Base-by-base conservation (phyloP, 2,329 filamentous ascomycete genomes). In the Plenodomus tracheiphilus region DNA sequence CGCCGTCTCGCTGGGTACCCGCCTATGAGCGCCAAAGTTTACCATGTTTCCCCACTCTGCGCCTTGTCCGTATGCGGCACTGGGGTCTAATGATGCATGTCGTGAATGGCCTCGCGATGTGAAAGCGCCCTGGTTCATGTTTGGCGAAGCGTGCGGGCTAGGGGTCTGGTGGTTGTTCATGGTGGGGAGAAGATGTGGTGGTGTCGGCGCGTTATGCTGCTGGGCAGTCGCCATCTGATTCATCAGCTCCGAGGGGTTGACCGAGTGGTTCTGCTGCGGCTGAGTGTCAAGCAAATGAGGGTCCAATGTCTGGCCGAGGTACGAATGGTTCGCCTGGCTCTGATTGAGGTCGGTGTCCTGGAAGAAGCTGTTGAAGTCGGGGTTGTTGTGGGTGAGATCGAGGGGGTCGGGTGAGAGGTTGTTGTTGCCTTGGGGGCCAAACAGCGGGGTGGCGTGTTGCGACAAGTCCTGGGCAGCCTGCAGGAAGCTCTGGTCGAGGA, bases 1-100 rank as follows among this genome's bases (percentile, higher is more conserved):
- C 7, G 76, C 74, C 59, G 77, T 74, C 58, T 97, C 93, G n/a
- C 92, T 97, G 1, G 90, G 89, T 32, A 84, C 86, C 64, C 92
- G 85, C 61, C 91, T 83, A 69, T 97, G 93, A n/a, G 83, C 80
- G 58, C 89, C 87, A 66, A 96, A 97, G 51, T 79, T 75, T 32
- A 77, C 74, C 59, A 81, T 81, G 65, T 76, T 78, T 28, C 77
- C 76, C 84, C 85, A 87, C 53, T 87, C 84, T 39, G 75, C 74
- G 41, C 77, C 74, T 39, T 80, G 78, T 37, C 80, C 75, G 59
- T 81, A 86, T 41, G 82, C 81, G 2, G 83, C 81, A 56, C 76
- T 84, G 5, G 84, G 84, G 54, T 85, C 84, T 25, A 87, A 72
- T 18, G 84, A 86, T 17, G 79, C 75, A 18, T 84, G 78, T 45